Percentiles rank a stretch among this genome's conserved stretches.
Evolutionary conservation across 441 rosid genomes (phyloP).

Genomic region (Capsella rubella): DNA sequence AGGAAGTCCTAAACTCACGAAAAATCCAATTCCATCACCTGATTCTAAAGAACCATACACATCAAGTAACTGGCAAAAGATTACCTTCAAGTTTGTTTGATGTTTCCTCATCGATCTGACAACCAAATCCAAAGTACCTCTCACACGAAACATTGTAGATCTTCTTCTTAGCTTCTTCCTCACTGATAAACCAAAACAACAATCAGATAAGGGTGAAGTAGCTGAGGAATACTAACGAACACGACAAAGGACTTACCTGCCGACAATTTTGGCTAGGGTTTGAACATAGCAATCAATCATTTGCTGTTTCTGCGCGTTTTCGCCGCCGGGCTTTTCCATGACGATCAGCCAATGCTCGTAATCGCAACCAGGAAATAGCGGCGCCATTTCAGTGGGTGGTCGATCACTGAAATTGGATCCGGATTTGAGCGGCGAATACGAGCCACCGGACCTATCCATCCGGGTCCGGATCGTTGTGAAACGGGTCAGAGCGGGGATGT

Average conservation of each 20-base stretch:
- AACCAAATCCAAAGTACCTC: conserved; percentile 92
- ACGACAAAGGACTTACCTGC: conserved; percentile 38
- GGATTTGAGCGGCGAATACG: conserved; percentile 81
- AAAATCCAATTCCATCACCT: neutral
- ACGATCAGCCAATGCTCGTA: conserved; percentile 96
- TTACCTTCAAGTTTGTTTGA: conserved; percentile 87
- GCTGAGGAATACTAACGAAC: neutral
- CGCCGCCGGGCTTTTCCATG: conserved; percentile 94
- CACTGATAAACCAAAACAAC: conserved; percentile 44
- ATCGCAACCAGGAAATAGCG: conserved; percentile 92
- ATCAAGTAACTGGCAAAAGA: conserved; percentile 17
- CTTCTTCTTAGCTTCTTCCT: conserved; percentile 90
- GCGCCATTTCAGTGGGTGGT: conserved; percentile 96
- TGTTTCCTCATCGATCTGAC: conserved; percentile 96
- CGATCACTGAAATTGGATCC: conserved; percentile 89
- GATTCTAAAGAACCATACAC: conserved; percentile 1
- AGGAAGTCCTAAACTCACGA: conserved; percentile 46
- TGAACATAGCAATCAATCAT: conserved; percentile 89
- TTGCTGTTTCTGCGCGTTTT: conserved; percentile 78
- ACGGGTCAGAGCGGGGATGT: conserved; percentile 43
- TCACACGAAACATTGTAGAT: conserved; percentile 94
- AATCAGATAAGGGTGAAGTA: neutral
- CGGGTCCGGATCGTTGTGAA: conserved; percentile 72
- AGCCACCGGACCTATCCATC: conserved; percentile 71
- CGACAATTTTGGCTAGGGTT: conserved; percentile 73